Conservation (phyloP, 129 eudicot genomes). For the Silybum marianum region DNA sequence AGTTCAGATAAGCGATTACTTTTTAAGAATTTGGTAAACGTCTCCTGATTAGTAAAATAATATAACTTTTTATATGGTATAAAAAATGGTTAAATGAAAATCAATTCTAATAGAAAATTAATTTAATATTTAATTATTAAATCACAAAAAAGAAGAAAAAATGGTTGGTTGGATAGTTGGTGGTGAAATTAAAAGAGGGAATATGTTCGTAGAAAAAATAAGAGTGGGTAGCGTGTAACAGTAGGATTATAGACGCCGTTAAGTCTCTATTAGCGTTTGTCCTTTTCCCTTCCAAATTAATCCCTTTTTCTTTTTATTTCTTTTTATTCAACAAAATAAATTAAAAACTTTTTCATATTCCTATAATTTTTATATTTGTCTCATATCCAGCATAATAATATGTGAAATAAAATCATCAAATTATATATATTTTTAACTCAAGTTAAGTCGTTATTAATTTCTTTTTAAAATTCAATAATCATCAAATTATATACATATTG, state of each 20-base stretch:
- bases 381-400: neutral
- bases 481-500: too few species aligned
- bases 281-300: slow-evolving; percentile 11
- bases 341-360: too few species aligned
- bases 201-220: slow-evolving; percentile 5
- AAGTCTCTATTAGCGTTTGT: slow-evolving; percentile 19
- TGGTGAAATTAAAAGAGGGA: slow-evolving; percentile 23
- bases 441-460: too few species aligned
- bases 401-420: too few species aligned
- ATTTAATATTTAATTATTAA: neutral
- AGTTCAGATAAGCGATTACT: too few species aligned
- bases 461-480: too few species aligned
- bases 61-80: neutral
- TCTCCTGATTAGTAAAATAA: too few species aligned
- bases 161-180: slow-evolving; percentile 29
- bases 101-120: neutral
- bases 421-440: too few species aligned
- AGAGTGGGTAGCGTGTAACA: slow-evolving; percentile 37
- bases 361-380: neutral
- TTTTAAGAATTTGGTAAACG: too few species aligned
- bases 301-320: neutral
- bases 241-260: slow-evolving; percentile 37
- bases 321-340: neutral
- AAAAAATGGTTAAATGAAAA: neutral
- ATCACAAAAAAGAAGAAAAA: neutral